Evolutionary conservation across 768 basidiomycete genomes (phyloP), one percentile per base, ranked within the genome.

Genomic region (Piloderma croceum): DNA sequence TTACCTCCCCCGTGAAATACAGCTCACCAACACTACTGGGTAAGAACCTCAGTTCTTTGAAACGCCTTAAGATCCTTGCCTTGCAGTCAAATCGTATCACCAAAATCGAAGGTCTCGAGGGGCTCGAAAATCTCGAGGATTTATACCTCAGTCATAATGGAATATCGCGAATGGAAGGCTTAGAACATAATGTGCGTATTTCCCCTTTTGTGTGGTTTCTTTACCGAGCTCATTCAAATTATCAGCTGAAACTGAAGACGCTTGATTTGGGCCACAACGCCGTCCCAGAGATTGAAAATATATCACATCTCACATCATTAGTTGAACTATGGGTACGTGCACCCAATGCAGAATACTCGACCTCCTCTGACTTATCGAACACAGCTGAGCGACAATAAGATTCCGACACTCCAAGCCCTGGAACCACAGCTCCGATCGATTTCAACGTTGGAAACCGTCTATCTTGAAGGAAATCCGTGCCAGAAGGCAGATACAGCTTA

Each of bases 131-230:
- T 39, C 73, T 99, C 12, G 89, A 93, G 53, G 87, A 98, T 58
- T 61, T 99, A 5, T 97, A 97, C 60, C 67, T 99, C 31, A 90
- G 87, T 45, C 94, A 98, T 54, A 99, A 98, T 47, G 96, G 96
- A 0, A 63, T 99, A 11, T 71, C 79, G 53, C 71, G 69, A 44
- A 57, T 99, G 23, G 90, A 94, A 58, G 92, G 92, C 2, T 67
- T 99, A 7, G 83, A 89, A 36, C 68, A 80, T 22, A 93, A 91
- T 52, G 92, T 90, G 48, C 49, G 78, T 57, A 36, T n/a, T 17
- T 27, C 38, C 23, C 15, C 13, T 9, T 36, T 23, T 15, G 17
- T 22, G 17, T 33, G 10, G 36, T 19, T 35, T 31, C 15, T 15
- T 15, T 13, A 39, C 19, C 42, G 4, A 33, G 7, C 20, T 15